Percentiles rank a stretch among this genome's conserved stretches.
Conservation (phyloP, 768 basidiomycete species). For the Leucosporidium yakuticum region DNA sequence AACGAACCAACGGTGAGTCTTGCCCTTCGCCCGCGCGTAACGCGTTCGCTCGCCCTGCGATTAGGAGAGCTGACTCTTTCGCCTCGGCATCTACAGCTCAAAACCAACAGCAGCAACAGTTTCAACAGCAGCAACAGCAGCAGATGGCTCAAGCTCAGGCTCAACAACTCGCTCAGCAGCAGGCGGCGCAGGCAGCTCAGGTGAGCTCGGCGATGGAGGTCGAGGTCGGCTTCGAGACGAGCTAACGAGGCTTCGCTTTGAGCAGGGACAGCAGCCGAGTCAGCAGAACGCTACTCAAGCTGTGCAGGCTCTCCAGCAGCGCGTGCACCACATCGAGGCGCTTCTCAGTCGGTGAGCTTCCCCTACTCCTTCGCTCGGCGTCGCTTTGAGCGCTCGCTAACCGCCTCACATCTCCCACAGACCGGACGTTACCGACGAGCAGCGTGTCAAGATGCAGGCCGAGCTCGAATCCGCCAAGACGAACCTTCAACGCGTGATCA, state of each 20-base stretch:
- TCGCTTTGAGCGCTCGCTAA: no score
- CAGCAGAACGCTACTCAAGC: slow-evolving; percentile 26
- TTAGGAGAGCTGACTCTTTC: no score
- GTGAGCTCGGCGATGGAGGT: neutral
- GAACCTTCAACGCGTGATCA: slow-evolving; percentile 28
- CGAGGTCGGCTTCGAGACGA: no score
- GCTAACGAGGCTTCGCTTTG: no score
- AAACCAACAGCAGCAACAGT: neutral
- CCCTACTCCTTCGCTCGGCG: no score
- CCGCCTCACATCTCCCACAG: slow-evolving; percentile 1
- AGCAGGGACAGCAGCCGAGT: neutral
- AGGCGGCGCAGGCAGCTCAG: neutral
- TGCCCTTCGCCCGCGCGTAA: no score
- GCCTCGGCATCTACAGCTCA: neutral
- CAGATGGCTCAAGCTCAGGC: neutral
- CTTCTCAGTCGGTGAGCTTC: neutral
- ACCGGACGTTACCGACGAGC: slow-evolving; percentile 28
- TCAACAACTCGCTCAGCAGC: neutral
- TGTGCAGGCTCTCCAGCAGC: slow-evolving; percentile 22
- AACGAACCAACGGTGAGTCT: neutral
- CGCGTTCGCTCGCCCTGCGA: no score
- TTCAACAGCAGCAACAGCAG: neutral
- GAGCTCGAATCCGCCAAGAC: slow-evolving; percentile 27
- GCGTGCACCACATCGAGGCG: slow-evolving; percentile 28
- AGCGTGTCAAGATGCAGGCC: slow-evolving; percentile 26